These are phyloP conservation scores for Talinum fruticosum DNA, from an alignment of 148 eudicot species.

Conservation along the genomic window DNA sequence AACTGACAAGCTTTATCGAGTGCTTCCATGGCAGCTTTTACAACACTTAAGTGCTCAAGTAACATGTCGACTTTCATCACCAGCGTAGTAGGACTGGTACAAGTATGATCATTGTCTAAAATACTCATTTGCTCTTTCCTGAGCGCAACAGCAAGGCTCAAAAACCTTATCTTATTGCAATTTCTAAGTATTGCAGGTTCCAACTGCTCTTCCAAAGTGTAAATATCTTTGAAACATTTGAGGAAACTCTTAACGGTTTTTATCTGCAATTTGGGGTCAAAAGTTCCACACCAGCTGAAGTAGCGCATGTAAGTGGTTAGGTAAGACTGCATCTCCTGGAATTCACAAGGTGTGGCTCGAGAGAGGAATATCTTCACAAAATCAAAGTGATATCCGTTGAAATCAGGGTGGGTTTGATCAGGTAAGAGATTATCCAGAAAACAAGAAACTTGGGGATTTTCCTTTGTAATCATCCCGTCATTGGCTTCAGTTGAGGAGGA, in stretches of 20 bases:
- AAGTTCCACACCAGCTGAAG: neutral
- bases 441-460: neutral
- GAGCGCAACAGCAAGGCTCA: neutral
- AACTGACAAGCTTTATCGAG: neutral
- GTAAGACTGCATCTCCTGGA: neutral
- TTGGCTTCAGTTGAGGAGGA: neutral
- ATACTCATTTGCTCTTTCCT: neutral
- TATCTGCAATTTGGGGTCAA: neutral
- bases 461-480: neutral
- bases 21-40: neutral
- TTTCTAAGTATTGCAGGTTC: neutral
- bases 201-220: neutral
- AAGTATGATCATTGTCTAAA: no score
- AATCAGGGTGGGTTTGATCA: neutral
- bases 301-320: neutral
- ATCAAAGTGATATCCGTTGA: neutral
- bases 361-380: neutral
- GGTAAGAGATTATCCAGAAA: neutral
- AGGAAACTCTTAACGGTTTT: neutral
- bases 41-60: neutral
- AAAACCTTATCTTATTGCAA: neutral
- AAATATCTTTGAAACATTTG: neutral
- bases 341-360: neutral
- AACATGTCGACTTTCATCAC: neutral
- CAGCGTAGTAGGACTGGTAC: neutral